Base-by-base conservation (phyloP, 352 stramenopile species). In the Pythium brachiatum region DNA sequence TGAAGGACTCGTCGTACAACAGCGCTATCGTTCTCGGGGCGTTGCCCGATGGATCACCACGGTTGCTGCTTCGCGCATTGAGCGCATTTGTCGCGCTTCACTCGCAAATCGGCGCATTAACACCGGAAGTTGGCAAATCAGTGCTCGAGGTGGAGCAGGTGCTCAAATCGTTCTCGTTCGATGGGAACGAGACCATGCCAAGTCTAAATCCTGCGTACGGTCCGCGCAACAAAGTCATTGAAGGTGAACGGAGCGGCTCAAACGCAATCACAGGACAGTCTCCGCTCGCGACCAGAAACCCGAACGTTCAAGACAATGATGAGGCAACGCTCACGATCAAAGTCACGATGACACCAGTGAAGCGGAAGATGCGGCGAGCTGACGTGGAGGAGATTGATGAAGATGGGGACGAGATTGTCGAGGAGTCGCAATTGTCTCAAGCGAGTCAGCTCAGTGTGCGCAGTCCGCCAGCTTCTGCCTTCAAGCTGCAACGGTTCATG, bases 81-180 rank as follows among this genome's bases (percentile, higher is more conserved):
- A 60, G 69, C 31, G 81, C 79, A 6, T 94, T 92, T 66, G 79
- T 83, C 0, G 78, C 81, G n/a, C 61, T 94, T 0, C 77, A 94
- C 52, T 83, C 83, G 18, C 85, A 94, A 36, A 81, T 94, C 53
- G 83, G 79, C 13, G 83, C 83, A 2, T 54, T 94, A 36, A 91
- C 85, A 0, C 68, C 74, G 7, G 85, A 92, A 31, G 66, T 92
- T 6, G 79, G 74, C 1, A 69, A 81, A 16, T 90, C 85, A 0
- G 76, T 89, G 48, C 64, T 92, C 1, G 59, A 88, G 16, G 74
- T 94, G 15, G 85, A 94, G 70, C 72, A 76, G n/a, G 50, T 86
- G 4, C 46, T 92, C 7, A 89, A 87, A 57, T 78, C 60, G 0
- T 64, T 72, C 44, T 31, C 66, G 23, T 34, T 34, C 18, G 31